phyloP scores from a whole-genome alignment of 2,329 filamentous ascomycete species.

The Neurospora sp. region DNA sequence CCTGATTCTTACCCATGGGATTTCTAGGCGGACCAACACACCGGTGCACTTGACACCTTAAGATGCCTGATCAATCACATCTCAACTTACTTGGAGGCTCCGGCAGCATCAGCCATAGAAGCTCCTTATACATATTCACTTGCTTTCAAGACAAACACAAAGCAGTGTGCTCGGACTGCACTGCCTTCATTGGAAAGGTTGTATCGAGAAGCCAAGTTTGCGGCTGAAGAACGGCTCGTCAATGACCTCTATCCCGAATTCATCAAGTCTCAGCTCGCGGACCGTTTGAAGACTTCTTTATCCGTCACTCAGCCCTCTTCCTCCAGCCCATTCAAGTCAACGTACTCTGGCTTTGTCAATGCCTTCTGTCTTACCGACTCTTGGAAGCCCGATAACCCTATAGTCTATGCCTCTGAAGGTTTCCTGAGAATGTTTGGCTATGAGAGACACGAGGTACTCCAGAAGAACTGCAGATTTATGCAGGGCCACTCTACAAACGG shows the following conservation, averaged over 20 bases:
- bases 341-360: constrained; percentile 45
- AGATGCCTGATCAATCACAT: constrained; percentile 28
- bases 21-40: constrained; percentile 34
- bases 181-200: constrained; percentile 35
- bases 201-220: constrained; percentile 29
- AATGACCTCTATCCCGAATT: constrained; percentile 39
- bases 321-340: constrained; percentile 20
- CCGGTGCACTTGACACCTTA: constrained; percentile 29
- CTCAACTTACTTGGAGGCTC: constrained; percentile 25
- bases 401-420: constrained; percentile 39
- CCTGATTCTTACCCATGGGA: constrained; percentile 14
- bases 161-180: constrained; percentile 31
- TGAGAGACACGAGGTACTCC: constrained; percentile 33
- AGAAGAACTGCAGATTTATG: constrained; percentile 38
- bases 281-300: constrained; percentile 35
- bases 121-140: constrained; percentile 31
- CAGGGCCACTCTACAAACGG: constrained; percentile 33
- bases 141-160: constrained; percentile 35
- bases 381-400: constrained; percentile 37
- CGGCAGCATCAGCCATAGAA: constrained; percentile 30
- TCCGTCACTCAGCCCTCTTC: constrained; percentile 20
- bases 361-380: constrained; percentile 51
- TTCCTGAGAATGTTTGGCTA: constrained; percentile 40
- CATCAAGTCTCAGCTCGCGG: constrained; percentile 37
- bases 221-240: constrained; percentile 32